Conservation (phyloP, 768 basidiomycete genomes). For the Serendipita sp. region DNA sequence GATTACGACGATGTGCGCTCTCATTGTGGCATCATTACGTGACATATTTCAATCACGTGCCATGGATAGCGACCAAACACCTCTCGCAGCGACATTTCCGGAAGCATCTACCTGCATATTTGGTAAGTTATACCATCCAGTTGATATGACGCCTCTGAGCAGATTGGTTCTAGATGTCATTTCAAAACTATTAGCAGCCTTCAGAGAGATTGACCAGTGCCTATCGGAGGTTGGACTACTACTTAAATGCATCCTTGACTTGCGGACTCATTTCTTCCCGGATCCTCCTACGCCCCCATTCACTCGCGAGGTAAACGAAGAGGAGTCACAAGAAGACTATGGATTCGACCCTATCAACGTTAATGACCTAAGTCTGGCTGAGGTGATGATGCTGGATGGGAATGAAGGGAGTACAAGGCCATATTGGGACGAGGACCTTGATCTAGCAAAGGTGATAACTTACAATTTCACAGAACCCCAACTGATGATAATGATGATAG, state of each 20-base stretch:
- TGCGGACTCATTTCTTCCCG: not conserved
- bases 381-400: not conserved
- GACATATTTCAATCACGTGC: not conserved
- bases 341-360: not conserved
- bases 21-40: not conserved
- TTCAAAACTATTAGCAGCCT: not conserved
- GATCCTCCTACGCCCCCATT: not conserved
- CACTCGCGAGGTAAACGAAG: not conserved
- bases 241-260: not conserved
- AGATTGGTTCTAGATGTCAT: not conserved
- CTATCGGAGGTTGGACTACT: not conserved
- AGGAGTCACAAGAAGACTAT: constrained; percentile 6
- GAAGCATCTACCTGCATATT: not conserved
- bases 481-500: not conserved
- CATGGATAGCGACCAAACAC: not conserved
- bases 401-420: not conserved
- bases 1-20: not conserved
- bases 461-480: too few relatives aligned
- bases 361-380: not conserved
- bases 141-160: not conserved
- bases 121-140: not conserved
- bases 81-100: not conserved
- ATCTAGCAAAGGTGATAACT: not conserved
- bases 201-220: not conserved
- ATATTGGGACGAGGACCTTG: not conserved